Base-by-base conservation (phyloP, 2,329 filamentous ascomycete species). In the Fusarium fracticaudum region DNA sequence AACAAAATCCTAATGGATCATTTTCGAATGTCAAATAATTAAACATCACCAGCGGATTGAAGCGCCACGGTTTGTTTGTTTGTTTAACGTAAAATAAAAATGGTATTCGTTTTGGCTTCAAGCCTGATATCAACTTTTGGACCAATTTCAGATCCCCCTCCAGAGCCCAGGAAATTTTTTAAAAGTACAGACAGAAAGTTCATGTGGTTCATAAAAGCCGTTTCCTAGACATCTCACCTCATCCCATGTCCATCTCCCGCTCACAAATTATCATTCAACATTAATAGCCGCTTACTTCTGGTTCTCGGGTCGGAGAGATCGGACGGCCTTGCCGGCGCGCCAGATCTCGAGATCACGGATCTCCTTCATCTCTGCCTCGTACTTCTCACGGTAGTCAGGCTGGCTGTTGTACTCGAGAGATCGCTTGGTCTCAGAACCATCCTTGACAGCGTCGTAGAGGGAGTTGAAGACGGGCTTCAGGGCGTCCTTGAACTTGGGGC, bases 401-500 rank as follows among this genome's bases (percentile, higher is more conserved):
- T 97, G 94, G 84, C 93, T 90, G 91, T 98, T 98, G 91, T 97
- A 99, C 82, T 98, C 95, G 82, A 99, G 92, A 72, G 94, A 96
- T 86, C 96, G 92, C 92, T 96, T 89, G 82, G 96, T 99, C 93
- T 99, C 96, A 82, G 90, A 91, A 83, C 96, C 96, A 81, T 95
- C 91, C 86, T 91, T 91, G 83, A 99, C 96, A 74, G 93, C 92
- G 86, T 97, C 93, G 89, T 99, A 99, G 72, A 99, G 93, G 82
- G 94, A 90, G 88, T 98, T 96, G 91, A 99, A 99, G 83, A 99
- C 93, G 82, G 96, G 96, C 93, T 98, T 98, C 83, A 99, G 91
- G 83, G 93, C 95, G 79, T 96, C 93, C 93, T 98, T 98, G 94
- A 99, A 99, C 84, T 90, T 90, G 85, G 92, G 92, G 84, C 93